These are phyloP conservation scores for Termitomyces titanicus DNA, from an alignment of 768 basidiomycete genomes.

Conservation along the genomic window DNA sequence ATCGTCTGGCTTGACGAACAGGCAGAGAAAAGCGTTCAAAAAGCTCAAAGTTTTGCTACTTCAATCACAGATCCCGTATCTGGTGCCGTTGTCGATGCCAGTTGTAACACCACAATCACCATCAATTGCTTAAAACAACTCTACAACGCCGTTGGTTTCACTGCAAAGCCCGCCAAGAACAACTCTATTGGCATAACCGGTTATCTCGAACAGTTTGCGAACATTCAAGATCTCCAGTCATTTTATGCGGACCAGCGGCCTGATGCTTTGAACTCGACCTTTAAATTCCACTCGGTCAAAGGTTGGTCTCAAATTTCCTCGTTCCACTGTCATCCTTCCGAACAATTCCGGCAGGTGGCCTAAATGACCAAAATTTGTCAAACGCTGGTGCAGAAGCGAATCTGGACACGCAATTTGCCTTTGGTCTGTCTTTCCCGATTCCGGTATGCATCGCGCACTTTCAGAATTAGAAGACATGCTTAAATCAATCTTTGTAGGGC, in stretches of 20 bases:
- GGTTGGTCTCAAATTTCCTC: conserved; percentile 31
- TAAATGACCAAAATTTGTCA: conserved; percentile 52
- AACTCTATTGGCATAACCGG: conserved; percentile 52
- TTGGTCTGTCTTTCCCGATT: conserved; percentile 61
- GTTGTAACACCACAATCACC: conserved; percentile 49
- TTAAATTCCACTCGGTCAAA: conserved; percentile 50
- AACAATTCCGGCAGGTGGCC: conserved; percentile 40
- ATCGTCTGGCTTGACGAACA: conserved; percentile 21
- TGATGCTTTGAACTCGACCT: conserved; percentile 45
- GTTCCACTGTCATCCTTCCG: conserved; percentile 9
- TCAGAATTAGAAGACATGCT: neutral
- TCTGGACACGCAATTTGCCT: conserved; percentile 65
- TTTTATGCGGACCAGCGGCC: conserved; percentile 50
- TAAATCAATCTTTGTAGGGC: conserved; percentile 18
- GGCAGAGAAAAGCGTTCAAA: conserved; percentile 1
- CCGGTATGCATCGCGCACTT: conserved; percentile 21
- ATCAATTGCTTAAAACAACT: conserved; percentile 50
- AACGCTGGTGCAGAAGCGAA: conserved; percentile 63
- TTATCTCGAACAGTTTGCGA: conserved; percentile 54
- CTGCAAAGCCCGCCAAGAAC: conserved; percentile 31
- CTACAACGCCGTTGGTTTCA: conserved; percentile 49
- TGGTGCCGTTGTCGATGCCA: conserved; percentile 39
- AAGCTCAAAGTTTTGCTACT: conserved; percentile 9
- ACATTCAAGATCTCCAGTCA: conserved; percentile 44
- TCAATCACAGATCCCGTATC: conserved; percentile 19